Evolutionary conservation across 495 filamentous ascomycete species (phyloP).

Genomic region (Cairneyella variabilis): DNA sequence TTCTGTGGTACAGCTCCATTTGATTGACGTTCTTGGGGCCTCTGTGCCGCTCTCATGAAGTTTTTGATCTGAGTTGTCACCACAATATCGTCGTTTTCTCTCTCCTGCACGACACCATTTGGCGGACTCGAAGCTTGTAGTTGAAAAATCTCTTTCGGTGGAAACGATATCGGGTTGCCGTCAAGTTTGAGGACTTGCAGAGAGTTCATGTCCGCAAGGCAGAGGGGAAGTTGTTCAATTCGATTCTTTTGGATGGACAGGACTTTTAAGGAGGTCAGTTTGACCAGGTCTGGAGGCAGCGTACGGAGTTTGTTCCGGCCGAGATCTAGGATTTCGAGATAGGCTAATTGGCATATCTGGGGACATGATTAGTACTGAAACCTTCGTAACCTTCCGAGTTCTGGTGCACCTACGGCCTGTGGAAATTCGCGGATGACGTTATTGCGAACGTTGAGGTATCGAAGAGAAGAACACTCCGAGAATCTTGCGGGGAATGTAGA

Average conservation of each 20-base stretch:
- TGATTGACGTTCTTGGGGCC: too few species aligned
- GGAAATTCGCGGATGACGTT: constrained; percentile 90
- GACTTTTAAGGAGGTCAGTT: constrained; percentile 70
- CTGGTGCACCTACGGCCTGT: constrained; percentile 30
- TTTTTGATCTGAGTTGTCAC: constrained; percentile 72
- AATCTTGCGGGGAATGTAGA: constrained; percentile 75
- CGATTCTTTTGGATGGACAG: constrained; percentile 79
- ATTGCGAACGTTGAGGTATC: constrained; percentile 90
- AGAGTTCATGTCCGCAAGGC: constrained; percentile 82
- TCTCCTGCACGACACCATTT: constrained; percentile 41
- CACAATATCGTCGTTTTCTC: constrained; percentile 56
- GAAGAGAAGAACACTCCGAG: constrained; percentile 79
- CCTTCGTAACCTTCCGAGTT: not conserved
- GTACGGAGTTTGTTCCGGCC: constrained; percentile 76
- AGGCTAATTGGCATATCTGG: constrained; percentile 69
- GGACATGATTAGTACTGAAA: constrained; percentile 29
- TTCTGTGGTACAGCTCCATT: too few species aligned
- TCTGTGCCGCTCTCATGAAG: constrained; percentile 72
- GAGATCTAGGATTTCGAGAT: constrained; percentile 89
- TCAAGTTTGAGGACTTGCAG: constrained; percentile 83
- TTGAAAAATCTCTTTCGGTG: constrained; percentile 56
- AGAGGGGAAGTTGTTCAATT: constrained; percentile 76
- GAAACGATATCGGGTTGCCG: constrained; percentile 75
- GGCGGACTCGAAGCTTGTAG: constrained; percentile 40
- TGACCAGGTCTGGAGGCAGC: constrained; percentile 76